These are phyloP conservation scores for Fibroporia radiculosa DNA, from an alignment of 768 basidiomycete species.

Conservation along the genomic window DNA sequence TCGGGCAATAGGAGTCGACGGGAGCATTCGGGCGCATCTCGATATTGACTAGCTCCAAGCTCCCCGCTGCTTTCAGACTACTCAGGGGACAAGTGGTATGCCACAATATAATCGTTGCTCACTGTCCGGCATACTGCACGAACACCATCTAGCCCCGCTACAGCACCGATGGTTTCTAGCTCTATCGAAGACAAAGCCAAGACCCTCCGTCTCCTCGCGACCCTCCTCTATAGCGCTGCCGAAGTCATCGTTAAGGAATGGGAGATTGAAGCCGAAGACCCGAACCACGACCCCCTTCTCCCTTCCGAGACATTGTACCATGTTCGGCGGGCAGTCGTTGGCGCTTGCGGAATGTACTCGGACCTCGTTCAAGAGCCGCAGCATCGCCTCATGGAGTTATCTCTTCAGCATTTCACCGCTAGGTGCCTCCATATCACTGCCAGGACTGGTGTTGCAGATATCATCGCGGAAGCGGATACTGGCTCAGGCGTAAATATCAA, in stretches of 20 bases:
- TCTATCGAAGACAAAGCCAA: slow-evolving; percentile 1
- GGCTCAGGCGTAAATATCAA: not conserved
- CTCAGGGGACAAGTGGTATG: no score
- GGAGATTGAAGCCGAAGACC: not conserved
- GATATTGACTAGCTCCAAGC: no score
- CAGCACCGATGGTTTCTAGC: no score
- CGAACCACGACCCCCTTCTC: not conserved
- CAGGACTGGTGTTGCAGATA: slow-evolving; percentile 6
- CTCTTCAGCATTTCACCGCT: not conserved
- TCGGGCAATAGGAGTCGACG: no score
- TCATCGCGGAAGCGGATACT: slow-evolving; percentile 1
- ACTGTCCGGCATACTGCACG: no score
- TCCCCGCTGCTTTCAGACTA: no score
- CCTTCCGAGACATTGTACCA: slow-evolving; percentile 1
- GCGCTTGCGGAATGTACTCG: slow-evolving; percentile 5
- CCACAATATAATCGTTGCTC: no score
- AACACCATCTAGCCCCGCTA: no score
- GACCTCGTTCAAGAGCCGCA: slow-evolving; percentile 5
- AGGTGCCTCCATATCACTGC: slow-evolving; percentile 4
- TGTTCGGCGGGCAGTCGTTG: slow-evolving; percentile 1
- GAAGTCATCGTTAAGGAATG: slow-evolving; percentile 8
- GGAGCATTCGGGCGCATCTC: no score
- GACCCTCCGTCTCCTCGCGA: not conserved
- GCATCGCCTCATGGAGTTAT: slow-evolving; percentile 2
- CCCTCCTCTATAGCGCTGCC: slow-evolving; percentile 3